Percentiles rank a stretch among this genome's conserved stretches.
Evolutionary conservation across 2,329 filamentous ascomycete species (phyloP).

Genomic region (Colletotrichum liriopes): DNA sequence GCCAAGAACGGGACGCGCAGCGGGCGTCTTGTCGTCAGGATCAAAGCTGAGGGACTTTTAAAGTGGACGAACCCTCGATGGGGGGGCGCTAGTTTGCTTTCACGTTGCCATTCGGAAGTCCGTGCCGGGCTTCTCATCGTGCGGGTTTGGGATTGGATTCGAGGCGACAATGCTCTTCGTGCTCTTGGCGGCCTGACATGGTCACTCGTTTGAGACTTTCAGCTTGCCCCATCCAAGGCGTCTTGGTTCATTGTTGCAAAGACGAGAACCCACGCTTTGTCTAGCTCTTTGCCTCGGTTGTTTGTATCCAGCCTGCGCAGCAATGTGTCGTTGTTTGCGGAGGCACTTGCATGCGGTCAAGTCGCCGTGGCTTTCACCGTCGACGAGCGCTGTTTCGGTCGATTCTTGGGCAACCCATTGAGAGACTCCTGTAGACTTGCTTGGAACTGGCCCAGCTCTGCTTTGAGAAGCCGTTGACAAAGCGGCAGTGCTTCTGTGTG

Average conservation of each 20-base stretch:
- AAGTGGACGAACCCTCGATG: background rate
- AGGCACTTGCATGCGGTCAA: background rate
- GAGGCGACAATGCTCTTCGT: background rate
- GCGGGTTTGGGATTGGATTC: background rate
- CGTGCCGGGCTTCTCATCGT: background rate
- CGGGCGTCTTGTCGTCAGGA: background rate
- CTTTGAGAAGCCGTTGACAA: background rate
- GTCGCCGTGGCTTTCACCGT: background rate
- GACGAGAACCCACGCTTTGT: background rate
- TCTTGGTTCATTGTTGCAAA: background rate
- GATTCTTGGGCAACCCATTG: too few species aligned
- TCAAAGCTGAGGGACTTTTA: background rate
- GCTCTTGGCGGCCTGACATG: background rate
- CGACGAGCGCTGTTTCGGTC: background rate
- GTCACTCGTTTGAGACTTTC: background rate
- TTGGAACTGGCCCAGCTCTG: background rate
- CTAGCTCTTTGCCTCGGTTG: background rate
- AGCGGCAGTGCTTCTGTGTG: background rate
- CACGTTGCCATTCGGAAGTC: background rate
- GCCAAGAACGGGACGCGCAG: slow-evolving; percentile 27
- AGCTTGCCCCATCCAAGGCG: background rate
- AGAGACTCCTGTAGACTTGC: background rate
- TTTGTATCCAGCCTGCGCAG: background rate
- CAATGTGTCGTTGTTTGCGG: background rate
- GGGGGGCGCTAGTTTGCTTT: background rate